Base-by-base conservation (phyloP, 2,329 filamentous ascomycete genomes). In the Graphium sp. region DNA sequence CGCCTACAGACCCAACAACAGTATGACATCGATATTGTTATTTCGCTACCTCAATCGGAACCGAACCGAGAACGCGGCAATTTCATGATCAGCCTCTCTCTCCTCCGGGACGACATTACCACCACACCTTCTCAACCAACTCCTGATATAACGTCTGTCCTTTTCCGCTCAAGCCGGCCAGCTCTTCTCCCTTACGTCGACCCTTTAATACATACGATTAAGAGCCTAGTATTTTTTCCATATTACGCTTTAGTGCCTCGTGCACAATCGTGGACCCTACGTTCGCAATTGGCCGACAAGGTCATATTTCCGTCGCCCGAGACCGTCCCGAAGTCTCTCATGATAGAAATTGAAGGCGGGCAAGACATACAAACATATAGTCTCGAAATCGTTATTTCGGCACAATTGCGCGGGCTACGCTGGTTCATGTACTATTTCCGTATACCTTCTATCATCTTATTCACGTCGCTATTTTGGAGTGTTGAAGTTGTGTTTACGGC, bases 391-490 rank as follows among this genome's bases (percentile, higher is more conserved):
- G 65, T 63, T 3, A 70, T 95, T 36, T 72, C 66, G 17, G 85
- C 87, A 5, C 66, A 72, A 30, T 72, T 94, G 37, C 62, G 66
- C 8, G 87, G 87, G 0, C 48, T 94, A 35, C 60, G 78, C 27
- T 89, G 79, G 71, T 42, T 85, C 31, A 92, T 98, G 80, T 89
- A 89, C 42, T 74, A 82, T 35, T 76, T 87, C 53, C 71, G 78
- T 9, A 43, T 89, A 20, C 48, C 71, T 2, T 73, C 73, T 5
- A 84, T 83, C 33, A 29, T 78, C 1, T 42, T 74, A 1, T 78
- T 84, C 41, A 80, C 74, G 0, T 49, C 57, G 1, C 39, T 68
- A 1, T 94, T 94, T 50, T 95, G 85, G 83, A 46, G 56, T 2
- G 68, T 71, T 9, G 83, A 87, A 44, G 61, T 91, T 41, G 37